phyloP scores from a whole-genome alignment of 2,329 filamentous ascomycete genomes.

The Malbranchea zuffiana region DNA sequence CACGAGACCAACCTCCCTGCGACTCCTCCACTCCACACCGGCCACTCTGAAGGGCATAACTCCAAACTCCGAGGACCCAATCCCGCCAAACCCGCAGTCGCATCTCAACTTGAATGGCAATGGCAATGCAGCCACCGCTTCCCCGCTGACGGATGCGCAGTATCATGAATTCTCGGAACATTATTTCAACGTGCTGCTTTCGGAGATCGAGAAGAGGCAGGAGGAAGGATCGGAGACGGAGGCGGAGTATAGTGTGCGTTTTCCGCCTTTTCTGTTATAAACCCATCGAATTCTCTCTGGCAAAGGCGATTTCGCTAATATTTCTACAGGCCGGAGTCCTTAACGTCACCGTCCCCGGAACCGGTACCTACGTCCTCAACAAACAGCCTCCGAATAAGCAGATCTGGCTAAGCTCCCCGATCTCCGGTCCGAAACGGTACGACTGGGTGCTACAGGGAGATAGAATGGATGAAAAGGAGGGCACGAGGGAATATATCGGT shows the following conservation, averaged over 20 bases:
- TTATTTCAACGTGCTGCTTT: conserved; percentile 54
- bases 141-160: conserved; percentile 55
- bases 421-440: conserved; percentile 85
- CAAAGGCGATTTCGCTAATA: background rate
- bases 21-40: conserved; percentile 24
- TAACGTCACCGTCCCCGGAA: conserved; percentile 56
- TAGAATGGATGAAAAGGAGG: conserved; percentile 67
- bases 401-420: conserved; percentile 90
- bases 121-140: conserved; percentile 42
- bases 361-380: conserved; percentile 87
- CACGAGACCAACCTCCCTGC: background rate
- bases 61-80: conserved; percentile 48
- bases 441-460: conserved; percentile 71
- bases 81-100: conserved; percentile 30
- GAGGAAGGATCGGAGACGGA: conserved; percentile 67
- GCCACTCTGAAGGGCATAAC: conserved; percentile 42
- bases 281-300: background rate
- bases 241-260: conserved; percentile 73
- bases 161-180: conserved; percentile 70
- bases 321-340: conserved; percentile 66
- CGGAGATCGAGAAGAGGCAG: conserved; percentile 58
- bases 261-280: background rate
- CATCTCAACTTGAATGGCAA: conserved; percentile 34
- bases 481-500: conserved; percentile 39
- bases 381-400: conserved; percentile 97